Evolutionary conservation across 2,329 filamentous ascomycete species (phyloP).

Genomic region (Volutella citrinella): DNA sequence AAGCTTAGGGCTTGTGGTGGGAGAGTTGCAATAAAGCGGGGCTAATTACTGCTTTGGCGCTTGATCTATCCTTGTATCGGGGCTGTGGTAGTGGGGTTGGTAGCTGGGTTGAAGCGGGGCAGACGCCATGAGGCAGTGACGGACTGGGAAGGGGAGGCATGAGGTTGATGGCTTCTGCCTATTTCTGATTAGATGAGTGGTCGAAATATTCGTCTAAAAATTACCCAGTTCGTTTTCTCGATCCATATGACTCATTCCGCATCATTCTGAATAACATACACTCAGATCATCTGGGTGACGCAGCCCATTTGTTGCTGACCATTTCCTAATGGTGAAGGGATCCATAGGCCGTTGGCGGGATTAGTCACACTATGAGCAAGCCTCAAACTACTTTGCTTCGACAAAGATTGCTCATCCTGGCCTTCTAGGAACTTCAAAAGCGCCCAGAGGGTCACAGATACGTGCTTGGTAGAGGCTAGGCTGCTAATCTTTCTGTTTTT

Average conservation of each 20-base stretch:
- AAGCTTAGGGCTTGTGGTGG: constrained; percentile 39
- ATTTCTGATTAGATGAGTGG: no score
- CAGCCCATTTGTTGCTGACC: constrained; percentile 16
- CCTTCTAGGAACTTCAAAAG: constrained; percentile 9
- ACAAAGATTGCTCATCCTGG: constrained; percentile 5
- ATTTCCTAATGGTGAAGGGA: constrained; percentile 8
- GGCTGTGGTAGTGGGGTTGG: constrained; percentile 16
- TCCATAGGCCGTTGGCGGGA: constrained; percentile 9
- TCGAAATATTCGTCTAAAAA: no score
- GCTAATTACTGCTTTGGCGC: constrained; percentile 19
- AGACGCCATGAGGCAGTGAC: constrained; percentile 8
- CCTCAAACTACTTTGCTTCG: constrained; percentile 10
- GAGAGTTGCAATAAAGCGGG: constrained; percentile 24
- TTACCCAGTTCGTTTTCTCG: no score
- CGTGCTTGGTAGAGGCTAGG: no score
- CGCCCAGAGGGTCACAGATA: background rate
- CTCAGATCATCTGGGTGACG: constrained; percentile 12
- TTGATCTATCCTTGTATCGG: constrained; percentile 26
- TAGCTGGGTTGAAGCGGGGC: constrained; percentile 28
- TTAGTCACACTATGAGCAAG: constrained; percentile 24
- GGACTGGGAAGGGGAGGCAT: no score
- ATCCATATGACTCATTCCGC: constrained; percentile 25
- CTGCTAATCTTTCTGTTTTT: no score
- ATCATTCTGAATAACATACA: no score
- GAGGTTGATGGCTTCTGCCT: no score